Conservation (phyloP, 2,329 filamentous ascomycete genomes). For the Eutypa lata region DNA sequence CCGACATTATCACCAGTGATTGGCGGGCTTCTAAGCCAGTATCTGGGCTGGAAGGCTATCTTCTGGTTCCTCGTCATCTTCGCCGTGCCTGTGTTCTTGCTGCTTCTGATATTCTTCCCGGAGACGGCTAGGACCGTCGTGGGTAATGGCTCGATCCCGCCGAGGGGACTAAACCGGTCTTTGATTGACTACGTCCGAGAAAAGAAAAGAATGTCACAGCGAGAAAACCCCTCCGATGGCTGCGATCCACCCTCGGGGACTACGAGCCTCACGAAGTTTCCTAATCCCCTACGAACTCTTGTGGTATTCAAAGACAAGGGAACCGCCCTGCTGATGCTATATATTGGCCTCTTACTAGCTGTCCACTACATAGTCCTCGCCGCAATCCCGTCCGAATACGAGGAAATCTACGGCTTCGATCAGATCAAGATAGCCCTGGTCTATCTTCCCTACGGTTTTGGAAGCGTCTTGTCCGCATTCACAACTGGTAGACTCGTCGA, state of each 20-base stretch:
- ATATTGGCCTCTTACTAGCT: slow-evolving; percentile 52
- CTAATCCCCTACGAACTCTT: slow-evolving; percentile 40
- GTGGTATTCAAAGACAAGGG: slow-evolving; percentile 56
- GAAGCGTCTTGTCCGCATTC: slow-evolving; percentile 43
- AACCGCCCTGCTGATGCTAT: slow-evolving; percentile 47
- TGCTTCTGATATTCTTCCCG: slow-evolving; percentile 51
- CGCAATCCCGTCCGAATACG: slow-evolving; percentile 48
- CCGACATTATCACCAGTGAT: slow-evolving; percentile 33
- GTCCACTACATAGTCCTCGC: slow-evolving; percentile 53
- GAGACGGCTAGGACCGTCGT: slow-evolving; percentile 57
- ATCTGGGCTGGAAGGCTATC: slow-evolving; percentile 59
- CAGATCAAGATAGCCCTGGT: slow-evolving; percentile 49
- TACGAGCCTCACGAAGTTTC: too few relatives aligned
- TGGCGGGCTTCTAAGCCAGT: slow-evolving; percentile 39
- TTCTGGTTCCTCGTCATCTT: slow-evolving; percentile 65
- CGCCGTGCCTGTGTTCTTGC: slow-evolving; percentile 42
- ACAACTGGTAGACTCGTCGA: slow-evolving; percentile 53
- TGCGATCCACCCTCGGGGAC: too few relatives aligned
- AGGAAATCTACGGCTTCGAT: slow-evolving; percentile 45
- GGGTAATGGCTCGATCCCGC: slow-evolving; percentile 55
- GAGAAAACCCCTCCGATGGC: too few relatives aligned
- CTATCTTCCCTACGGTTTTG: slow-evolving; percentile 50
- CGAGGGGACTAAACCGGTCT: slow-evolving; percentile 47
- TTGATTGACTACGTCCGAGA: too few relatives aligned
- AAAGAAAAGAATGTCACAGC: too few relatives aligned